Base-by-base conservation (phyloP, 768 basidiomycete genomes). In the Amanita rubescens region DNA sequence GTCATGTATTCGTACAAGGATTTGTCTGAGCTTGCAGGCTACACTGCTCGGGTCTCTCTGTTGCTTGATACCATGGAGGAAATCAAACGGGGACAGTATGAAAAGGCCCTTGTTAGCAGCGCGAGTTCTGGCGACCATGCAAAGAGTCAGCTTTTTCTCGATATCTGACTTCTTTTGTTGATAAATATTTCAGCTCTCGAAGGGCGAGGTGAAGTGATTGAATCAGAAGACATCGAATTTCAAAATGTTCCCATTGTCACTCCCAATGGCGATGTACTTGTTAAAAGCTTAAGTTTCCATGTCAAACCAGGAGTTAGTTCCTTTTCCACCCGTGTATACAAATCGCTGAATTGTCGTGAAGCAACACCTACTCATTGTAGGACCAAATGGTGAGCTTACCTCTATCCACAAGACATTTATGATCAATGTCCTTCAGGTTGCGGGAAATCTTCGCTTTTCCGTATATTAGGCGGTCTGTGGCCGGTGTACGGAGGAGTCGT, bases 1-100 rank as follows among this genome's bases (percentile, higher is more conserved):
- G 84, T 96, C 25, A 93, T 98, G 91, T 95, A 94, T 66, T 93
- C 91, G 3, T 97, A 96, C 73, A 97, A 96, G 68, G 94, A 98
- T 65, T 75, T 99, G 3, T 84, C 92, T 4, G 95, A 99, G 65
- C 80, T 99, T 32, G 93, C 95, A 3, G 95, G 95, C 10, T 97
- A 96, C 65, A 97, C 95, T 2, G 81, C 91, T 1, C 84, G 95
- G 12, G 95, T 99, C 1, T 85, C 88, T 30, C 80, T 85, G 41
- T 76, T 97, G 1, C 77, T 99, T 8, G 90, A 94, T 51, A 92
- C 93, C 0, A 95, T 98, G 82, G 75, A 82, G 19, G 93, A 94
- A 54, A 82, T 95, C 20, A 81, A 82, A 55, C 71, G 78, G 47
- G 92, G 93, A 25, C 87, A 84, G 62, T 96, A 90, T 55, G 81